Percentiles rank a stretch among this genome's conserved stretches.
Evolutionary conservation across 768 basidiomycete species (phyloP).

Genomic region (Podaxis sp.): DNA sequence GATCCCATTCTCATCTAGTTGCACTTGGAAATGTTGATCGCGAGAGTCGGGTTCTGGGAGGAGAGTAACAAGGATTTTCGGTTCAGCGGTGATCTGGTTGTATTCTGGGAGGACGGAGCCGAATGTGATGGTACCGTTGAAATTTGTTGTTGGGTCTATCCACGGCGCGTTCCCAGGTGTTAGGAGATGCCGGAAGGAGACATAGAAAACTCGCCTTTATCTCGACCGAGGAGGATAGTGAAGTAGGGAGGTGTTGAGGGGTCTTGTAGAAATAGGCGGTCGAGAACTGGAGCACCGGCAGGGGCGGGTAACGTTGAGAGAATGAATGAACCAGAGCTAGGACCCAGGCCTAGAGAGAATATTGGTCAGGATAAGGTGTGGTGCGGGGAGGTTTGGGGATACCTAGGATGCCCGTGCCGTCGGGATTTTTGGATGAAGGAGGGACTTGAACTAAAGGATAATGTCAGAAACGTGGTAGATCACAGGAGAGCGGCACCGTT

Average conservation of each 20-base stretch:
- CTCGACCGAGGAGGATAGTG: constrained; percentile 62
- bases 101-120: constrained; percentile 55
- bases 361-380: background rate
- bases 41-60: constrained; percentile 24
- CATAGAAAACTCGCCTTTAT: constrained; percentile 28
- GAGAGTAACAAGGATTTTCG: constrained; percentile 49
- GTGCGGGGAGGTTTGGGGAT: background rate
- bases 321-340: constrained; percentile 52
- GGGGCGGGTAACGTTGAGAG: constrained; percentile 29
- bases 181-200: background rate
- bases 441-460: constrained; percentile 39
- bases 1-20: constrained; percentile 56
- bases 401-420: constrained; percentile 31
- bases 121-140: constrained; percentile 61
- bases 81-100: constrained; percentile 45
- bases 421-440: constrained; percentile 26
- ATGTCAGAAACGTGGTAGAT: background rate
- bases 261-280: constrained; percentile 64
- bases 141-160: constrained; percentile 45
- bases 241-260: constrained; percentile 57
- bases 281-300: constrained; percentile 52
- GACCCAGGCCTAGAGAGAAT: constrained; percentile 60
- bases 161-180: background rate
- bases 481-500: constrained; percentile 14
- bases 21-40: constrained; percentile 64